phyloP scores from a whole-genome alignment of 2,329 filamentous ascomycete genomes.

The Alternaria tenuissima region DNA sequence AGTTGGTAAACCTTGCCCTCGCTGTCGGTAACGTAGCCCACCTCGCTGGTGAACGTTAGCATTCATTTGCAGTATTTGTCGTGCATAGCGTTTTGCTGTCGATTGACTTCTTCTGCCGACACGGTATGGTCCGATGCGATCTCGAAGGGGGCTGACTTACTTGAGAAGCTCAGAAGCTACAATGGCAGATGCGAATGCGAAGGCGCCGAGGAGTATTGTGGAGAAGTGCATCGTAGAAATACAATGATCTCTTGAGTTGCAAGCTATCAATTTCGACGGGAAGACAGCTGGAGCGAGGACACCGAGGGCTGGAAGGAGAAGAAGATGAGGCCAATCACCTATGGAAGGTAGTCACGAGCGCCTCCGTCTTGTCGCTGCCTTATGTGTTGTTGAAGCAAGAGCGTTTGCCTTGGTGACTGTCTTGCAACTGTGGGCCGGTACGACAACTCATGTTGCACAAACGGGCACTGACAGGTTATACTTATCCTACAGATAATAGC shows the following conservation, averaged over 20 bases:
- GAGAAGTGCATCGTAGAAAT: neutral
- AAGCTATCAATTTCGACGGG: neutral
- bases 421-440: neutral
- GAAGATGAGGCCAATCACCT: neutral
- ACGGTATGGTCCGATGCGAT: neutral
- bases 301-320: neutral
- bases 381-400: neutral
- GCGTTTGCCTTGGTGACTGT: neutral
- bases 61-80: neutral
- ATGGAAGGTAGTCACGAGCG: neutral
- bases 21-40: slow-evolving; percentile 7
- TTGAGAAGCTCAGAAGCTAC: neutral
- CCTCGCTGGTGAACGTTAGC: neutral
- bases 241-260: neutral
- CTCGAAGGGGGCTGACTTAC: neutral
- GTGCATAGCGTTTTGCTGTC: neutral
- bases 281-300: neutral
- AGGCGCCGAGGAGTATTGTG: neutral
- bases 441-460: neutral
- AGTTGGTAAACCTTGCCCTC: slow-evolving; percentile 11
- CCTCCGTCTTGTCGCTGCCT: neutral
- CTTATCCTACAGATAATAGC: neutral
- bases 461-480: neutral
- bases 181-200: neutral
- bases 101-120: neutral